Evolutionary conservation across 2,329 filamentous ascomycete genomes (phyloP).

Genomic region (Alternaria sp.): DNA sequence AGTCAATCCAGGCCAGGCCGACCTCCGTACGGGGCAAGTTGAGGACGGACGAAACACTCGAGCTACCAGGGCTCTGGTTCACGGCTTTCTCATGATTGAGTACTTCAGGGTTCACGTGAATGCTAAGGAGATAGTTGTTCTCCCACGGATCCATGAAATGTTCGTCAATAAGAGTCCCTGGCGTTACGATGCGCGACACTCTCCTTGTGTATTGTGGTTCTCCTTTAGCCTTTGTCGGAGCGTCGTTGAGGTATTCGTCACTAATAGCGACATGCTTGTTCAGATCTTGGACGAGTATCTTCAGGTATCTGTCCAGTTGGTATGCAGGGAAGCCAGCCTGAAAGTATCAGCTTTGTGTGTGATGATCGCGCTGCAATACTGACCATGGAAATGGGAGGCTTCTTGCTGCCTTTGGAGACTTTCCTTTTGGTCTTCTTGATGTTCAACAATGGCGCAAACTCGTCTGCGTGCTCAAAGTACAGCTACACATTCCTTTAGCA

Average conservation of each 20-base stretch:
- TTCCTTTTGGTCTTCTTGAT: slow-evolving; percentile 85
- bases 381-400: slow-evolving; percentile 80
- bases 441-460: slow-evolving; percentile 84
- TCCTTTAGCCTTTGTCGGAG: slow-evolving; percentile 74
- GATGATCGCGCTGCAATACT: slow-evolving; percentile 17
- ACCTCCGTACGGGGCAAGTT: slow-evolving; percentile 59
- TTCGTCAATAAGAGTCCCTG: slow-evolving; percentile 95
- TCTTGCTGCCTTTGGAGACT: slow-evolving; percentile 65
- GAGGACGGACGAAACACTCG: slow-evolving; percentile 44
- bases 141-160: slow-evolving; percentile 94
- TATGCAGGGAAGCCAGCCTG: slow-evolving; percentile 92
- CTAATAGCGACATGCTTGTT: slow-evolving; percentile 92
- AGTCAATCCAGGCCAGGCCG: slow-evolving; percentile 90
- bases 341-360: slow-evolving; percentile 18
- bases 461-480: slow-evolving; percentile 94
- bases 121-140: slow-evolving; percentile 89
- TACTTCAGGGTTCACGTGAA: slow-evolving; percentile 66
- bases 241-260: slow-evolving; percentile 85
- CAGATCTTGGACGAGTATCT: slow-evolving; percentile 88
- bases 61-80: slow-evolving; percentile 40
- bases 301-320: slow-evolving; percentile 91
- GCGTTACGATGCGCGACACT: slow-evolving; percentile 88
- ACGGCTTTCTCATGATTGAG: slow-evolving; percentile 35
- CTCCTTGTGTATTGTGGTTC: slow-evolving; percentile 84
- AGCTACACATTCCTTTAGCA: slow-evolving; percentile 57